These are phyloP conservation scores for Tillandsia leiboldiana DNA, from an alignment of 176 grass and related monocot genomes.

Conservation along the genomic window DNA sequence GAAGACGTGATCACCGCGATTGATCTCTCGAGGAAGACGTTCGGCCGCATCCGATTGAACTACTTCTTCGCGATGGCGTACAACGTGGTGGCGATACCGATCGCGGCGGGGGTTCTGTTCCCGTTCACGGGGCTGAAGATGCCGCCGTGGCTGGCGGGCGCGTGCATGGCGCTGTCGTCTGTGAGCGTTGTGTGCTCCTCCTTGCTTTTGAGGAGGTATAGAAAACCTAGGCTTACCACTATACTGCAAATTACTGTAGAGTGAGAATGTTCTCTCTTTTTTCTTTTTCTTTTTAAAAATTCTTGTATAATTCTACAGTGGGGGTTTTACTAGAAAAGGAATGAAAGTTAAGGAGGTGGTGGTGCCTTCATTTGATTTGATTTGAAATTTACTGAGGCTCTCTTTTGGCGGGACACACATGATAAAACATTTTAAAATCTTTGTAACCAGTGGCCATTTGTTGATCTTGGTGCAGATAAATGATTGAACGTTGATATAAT, in stretches of 20 bases:
- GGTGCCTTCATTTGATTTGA: no score
- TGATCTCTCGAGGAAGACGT: slow-evolving; percentile 44
- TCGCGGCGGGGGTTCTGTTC: slow-evolving; percentile 56
- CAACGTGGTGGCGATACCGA: slow-evolving; percentile 54
- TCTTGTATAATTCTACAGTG: not conserved
- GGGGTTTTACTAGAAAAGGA: no score
- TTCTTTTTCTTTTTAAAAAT: slow-evolving; percentile 6
- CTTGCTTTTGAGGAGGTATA: slow-evolving; percentile 74
- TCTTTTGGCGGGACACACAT: no score
- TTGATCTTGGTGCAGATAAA: no score
- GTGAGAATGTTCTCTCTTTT: slow-evolving; percentile 32
- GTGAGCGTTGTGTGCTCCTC: slow-evolving; percentile 91
- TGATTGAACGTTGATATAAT: no score
- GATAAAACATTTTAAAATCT: no score
- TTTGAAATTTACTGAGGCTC: no score
- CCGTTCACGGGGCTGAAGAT: slow-evolving; percentile 48
- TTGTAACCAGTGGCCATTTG: no score
- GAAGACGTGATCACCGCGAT: slow-evolving; percentile 26
- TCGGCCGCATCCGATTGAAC: slow-evolving; percentile 66
- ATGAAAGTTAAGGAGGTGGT: no score
- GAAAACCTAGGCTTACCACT: slow-evolving; percentile 80
- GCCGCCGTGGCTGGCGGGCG: slow-evolving; percentile 85
- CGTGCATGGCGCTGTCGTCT: slow-evolving; percentile 91
- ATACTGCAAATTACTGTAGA: slow-evolving; percentile 94
- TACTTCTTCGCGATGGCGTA: slow-evolving; percentile 78